A percentile compares a stretch with the other conserved stretches of the same genome.
Evolutionary conservation across 1,284 basidiomycete genomes (phyloP).

Genomic region (Puccinia sorghi): DNA sequence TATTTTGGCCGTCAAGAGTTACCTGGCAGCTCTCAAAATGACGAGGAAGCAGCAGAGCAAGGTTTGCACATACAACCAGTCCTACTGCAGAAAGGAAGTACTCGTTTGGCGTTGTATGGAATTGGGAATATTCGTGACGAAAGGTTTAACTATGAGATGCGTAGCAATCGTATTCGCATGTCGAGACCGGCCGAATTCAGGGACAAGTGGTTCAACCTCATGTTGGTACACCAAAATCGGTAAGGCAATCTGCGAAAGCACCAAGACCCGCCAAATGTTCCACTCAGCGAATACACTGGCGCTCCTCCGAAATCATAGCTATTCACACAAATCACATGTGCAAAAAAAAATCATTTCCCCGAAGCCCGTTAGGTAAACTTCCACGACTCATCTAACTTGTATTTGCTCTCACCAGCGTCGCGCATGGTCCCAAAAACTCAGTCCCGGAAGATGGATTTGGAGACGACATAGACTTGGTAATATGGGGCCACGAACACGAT

Average conservation of each 20-base stretch:
- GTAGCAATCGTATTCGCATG: conserved; percentile 91
- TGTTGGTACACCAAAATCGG: conserved; percentile 96
- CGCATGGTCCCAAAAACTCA: conserved; percentile 85
- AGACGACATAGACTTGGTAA: conserved; percentile 85
- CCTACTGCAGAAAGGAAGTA: conserved; percentile 82
- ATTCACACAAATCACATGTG: background rate
- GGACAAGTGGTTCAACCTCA: conserved; percentile 88
- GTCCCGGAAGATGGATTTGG: conserved; percentile 98
- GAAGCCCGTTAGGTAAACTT: background rate
- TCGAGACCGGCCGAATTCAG: conserved; percentile 76
- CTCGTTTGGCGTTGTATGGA: conserved; percentile 85
- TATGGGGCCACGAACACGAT: conserved; percentile 99
- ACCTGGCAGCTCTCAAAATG: conserved; percentile 61
- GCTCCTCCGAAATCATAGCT: background rate
- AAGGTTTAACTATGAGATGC: conserved; percentile 90
- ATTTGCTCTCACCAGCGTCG: conserved; percentile 66
- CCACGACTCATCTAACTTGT: background rate
- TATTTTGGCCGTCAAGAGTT: conserved; percentile 86
- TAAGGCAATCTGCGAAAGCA: conserved; percentile 58
- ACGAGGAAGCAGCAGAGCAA: conserved; percentile 64
- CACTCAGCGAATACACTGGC: background rate
- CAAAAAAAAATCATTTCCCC: background rate
- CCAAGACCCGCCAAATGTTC: background rate
- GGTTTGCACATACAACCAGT: conserved; percentile 89
- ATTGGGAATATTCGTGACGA: conserved; percentile 96